A percentile compares a stretch with the other conserved stretches of the same genome.
Evolutionary conservation across 306 rosid species (phyloP).

Genomic region (Sicyos baderoa): DNA sequence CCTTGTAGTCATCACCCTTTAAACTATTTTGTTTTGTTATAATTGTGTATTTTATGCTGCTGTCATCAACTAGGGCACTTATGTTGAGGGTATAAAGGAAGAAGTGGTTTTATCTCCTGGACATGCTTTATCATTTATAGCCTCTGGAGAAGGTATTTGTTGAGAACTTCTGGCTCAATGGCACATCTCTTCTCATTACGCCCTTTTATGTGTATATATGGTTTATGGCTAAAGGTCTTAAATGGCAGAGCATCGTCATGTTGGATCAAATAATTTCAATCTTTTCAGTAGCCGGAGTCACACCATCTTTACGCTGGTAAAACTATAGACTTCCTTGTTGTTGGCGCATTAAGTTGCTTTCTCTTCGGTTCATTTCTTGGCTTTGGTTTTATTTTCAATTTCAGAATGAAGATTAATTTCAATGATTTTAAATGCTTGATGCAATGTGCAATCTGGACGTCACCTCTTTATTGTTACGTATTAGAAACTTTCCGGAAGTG

Average conservation of each 20-base stretch:
- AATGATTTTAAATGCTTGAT: slow-evolving; percentile 8
- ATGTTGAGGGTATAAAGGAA: slow-evolving; percentile 98
- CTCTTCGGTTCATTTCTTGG: slow-evolving; percentile 7
- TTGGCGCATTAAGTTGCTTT: neutral
- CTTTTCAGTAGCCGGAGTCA: slow-evolving; percentile 98
- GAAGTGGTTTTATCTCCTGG: slow-evolving; percentile 98
- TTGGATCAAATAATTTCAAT: slow-evolving; percentile 97
- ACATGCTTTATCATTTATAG: slow-evolving; percentile 96
- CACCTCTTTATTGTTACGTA: neutral
- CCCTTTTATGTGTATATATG: slow-evolving; percentile 6
- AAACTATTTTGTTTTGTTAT: slow-evolving; percentile 14
- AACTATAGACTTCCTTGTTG: neutral
- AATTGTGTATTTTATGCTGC: slow-evolving; percentile 2
- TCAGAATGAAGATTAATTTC: neutral
- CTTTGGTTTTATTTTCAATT: neutral
- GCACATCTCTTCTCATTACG: slow-evolving; percentile 1
- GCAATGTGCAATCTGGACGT: neutral
- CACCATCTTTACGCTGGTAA: slow-evolving; percentile 95
- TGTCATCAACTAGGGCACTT: slow-evolving; percentile 69
- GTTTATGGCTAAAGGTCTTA: slow-evolving; percentile 19
- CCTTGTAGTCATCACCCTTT: slow-evolving; percentile 12
- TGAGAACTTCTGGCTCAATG: slow-evolving; percentile 12
- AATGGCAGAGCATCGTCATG: slow-evolving; percentile 94
- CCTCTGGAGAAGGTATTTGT: slow-evolving; percentile 92
- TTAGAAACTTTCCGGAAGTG: neutral